Base-by-base conservation (phyloP, 768 basidiomycete species). In the Coprinellus micaceus region DNA sequence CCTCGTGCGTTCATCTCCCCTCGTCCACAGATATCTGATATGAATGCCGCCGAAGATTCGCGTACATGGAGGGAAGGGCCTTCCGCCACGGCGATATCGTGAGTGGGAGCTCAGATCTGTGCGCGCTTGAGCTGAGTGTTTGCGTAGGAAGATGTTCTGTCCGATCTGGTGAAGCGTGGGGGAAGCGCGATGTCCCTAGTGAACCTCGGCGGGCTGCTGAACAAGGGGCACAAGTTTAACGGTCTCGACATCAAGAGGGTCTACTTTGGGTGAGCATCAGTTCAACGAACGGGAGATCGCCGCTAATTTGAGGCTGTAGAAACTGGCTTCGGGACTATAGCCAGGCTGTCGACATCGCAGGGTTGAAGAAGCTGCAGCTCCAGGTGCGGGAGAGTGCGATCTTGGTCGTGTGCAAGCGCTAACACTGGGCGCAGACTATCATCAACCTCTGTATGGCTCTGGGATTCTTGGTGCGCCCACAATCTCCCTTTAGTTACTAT, bases 321-420 rank as follows among this genome's bases (percentile, higher is more conserved):
- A 91, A 91, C 67, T 93, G 91, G 92, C 78, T 95, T 33, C 78
- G 94, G 37, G 93, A 95, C 72, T 95, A 94, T 70, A 88, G 86
- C 62, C 88, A 88, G 82, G 91, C 92, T 2, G 84, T 94, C 19
- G 89, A 94, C 73, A 87, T 93, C 50, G 85, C 87, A 1, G 79
- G 84, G n/a, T 69, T 91, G 57, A 85, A 88, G 74, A 88, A 88
- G 66, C 66, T 89, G 49, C 84, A 77, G 33, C 67, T 85, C 6
- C 87, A 89, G 77, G 86, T 86, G 49, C 13, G 33, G 13, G 33
- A 33, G 33, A 17, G 76, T 62, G n/a, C 12, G 6, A n/a, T 24
- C 21, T 41, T 15, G 19, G 24, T n/a, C 24, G 13, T 26, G 24
- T 30, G 4, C 33, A 24, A 36, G 49, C 45, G 50, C 41, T 36